Conservation (phyloP, 225 moss, liverwort and hornwort species). For the Polytrichum formosum region DNA sequence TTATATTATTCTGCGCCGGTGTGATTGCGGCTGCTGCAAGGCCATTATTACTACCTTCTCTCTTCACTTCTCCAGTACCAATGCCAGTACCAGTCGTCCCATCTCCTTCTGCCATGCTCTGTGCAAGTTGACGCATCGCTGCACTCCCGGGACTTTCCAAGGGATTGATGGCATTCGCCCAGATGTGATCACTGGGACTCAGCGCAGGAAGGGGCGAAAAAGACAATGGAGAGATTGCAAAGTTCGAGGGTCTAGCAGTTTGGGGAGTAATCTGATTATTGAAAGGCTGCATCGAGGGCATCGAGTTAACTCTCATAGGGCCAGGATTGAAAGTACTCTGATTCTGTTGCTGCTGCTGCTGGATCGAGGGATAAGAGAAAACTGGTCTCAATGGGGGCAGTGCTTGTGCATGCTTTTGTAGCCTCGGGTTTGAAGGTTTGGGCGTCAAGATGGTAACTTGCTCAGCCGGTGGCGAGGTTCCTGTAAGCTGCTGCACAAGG, state of each 20-base stretch:
- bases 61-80: not conserved
- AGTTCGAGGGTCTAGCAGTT: conserved; percentile 28
- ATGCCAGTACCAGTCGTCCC: not conserved
- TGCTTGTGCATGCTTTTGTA: conserved; percentile 39
- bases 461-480: conserved; percentile 34
- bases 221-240: conserved; percentile 39
- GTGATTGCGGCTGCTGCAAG: not conserved
- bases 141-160: conserved; percentile 33
- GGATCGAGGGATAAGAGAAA: conserved; percentile 23
- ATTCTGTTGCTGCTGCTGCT: conserved; percentile 1
- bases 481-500: conserved; percentile 52
- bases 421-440: conserved; percentile 44
- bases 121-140: conserved; percentile 46
- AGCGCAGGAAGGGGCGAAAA: conserved; percentile 57
- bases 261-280: conserved; percentile 19
- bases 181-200: conserved; percentile 45
- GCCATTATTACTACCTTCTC: conserved; percentile 2
- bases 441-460: conserved; percentile 35
- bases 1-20: conserved; percentile 3
- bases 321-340: conserved; percentile 45
- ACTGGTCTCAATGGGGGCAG: conserved; percentile 50
- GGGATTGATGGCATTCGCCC: conserved; percentile 40
- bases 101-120: conserved; percentile 23
- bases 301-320: conserved; percentile 22
- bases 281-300: conserved; percentile 2